phyloP scores from a whole-genome alignment of 2,329 filamentous ascomycete genomes.

The Plectosphaerella cucumerina region DNA sequence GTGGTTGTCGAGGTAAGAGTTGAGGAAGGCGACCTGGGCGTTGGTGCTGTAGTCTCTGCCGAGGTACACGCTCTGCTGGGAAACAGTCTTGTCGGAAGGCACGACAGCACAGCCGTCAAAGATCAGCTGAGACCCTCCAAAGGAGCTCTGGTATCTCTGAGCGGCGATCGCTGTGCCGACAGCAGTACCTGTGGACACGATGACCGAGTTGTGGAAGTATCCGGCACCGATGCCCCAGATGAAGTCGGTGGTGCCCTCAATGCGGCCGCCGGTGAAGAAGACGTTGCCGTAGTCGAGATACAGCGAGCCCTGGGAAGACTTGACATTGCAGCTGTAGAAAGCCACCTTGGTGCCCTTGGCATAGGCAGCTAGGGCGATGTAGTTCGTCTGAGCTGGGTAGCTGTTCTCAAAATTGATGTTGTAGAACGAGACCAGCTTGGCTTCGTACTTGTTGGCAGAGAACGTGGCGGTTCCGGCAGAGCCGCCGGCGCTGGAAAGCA shows the following conservation, averaged over 20 bases:
- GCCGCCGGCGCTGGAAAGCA: slow-evolving; percentile 10
- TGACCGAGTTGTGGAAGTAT: slow-evolving; percentile 31
- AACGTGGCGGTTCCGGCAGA: slow-evolving; percentile 18
- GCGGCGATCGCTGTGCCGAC: slow-evolving; percentile 21
- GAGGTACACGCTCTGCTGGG: slow-evolving; percentile 19
- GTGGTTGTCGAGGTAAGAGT: slow-evolving; percentile 22
- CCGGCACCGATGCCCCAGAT: slow-evolving; percentile 35
- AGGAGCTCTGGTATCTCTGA: slow-evolving; percentile 19
- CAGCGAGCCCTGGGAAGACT: slow-evolving; percentile 8
- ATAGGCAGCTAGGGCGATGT: slow-evolving; percentile 18
- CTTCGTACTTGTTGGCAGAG: slow-evolving; percentile 20
- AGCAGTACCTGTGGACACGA: slow-evolving; percentile 14
- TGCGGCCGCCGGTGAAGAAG: slow-evolving; percentile 6
- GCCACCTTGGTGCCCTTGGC: slow-evolving; percentile 23
- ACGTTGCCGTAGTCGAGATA: slow-evolving; percentile 8
- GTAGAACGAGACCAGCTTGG: slow-evolving; percentile 21
- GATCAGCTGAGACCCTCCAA: slow-evolving; percentile 14
- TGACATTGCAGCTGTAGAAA: slow-evolving; percentile 12
- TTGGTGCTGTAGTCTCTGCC: slow-evolving; percentile 20
- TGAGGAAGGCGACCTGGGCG: slow-evolving; percentile 21
- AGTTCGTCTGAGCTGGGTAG: slow-evolving; percentile 13
- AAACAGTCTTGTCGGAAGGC: slow-evolving; percentile 8
- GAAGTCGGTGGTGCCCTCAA: slow-evolving; percentile 8
- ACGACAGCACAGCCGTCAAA: slow-evolving; percentile 12
- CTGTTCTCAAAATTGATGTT: slow-evolving; percentile 22